A percentile compares a stretch with the other conserved stretches of the same genome.
Conservation (phyloP, 169 alveolate species). For the Cryptosporidium tyzzeri region DNA sequence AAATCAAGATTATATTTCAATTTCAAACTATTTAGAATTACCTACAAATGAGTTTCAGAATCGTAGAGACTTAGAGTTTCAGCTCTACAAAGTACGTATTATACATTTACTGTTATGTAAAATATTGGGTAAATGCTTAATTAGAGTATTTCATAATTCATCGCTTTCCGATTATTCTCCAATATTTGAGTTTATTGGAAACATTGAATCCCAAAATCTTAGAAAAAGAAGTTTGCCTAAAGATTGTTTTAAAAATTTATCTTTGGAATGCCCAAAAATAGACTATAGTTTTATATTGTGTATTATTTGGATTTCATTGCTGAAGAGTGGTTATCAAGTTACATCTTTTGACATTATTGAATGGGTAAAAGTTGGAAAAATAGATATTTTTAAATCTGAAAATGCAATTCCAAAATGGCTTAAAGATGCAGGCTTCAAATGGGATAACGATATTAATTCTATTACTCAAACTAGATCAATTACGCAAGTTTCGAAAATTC, state of each 20-base stretch:
- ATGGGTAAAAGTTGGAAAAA: slow-evolving; percentile 72
- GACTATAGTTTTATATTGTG: slow-evolving; percentile 48
- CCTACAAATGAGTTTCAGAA: not conserved
- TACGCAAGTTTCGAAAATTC: slow-evolving; percentile 55
- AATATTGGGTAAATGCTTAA: slow-evolving; percentile 1
- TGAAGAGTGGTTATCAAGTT: slow-evolving; percentile 55
- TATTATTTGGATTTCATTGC: slow-evolving; percentile 42
- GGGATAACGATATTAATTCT: slow-evolving; percentile 69
- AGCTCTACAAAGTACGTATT: slow-evolving; percentile 10
- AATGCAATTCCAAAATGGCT: slow-evolving; percentile 58
- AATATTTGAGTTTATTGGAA: not conserved
- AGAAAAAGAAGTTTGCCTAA: not conserved
- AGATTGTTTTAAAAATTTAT: not conserved
- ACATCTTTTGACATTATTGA: slow-evolving; percentile 61
- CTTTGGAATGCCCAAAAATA: slow-evolving; percentile 40
- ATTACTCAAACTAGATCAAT: slow-evolving; percentile 49
- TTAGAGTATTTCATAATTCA: not conserved
- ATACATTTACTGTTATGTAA: slow-evolving; percentile 13
- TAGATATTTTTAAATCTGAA: slow-evolving; percentile 59
- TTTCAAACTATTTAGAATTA: slow-evolving; percentile 1
- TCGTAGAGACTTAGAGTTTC: slow-evolving; percentile 14
- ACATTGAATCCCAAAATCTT: not conserved
- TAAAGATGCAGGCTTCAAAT: slow-evolving; percentile 70
- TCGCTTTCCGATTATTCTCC: slow-evolving; percentile 20
- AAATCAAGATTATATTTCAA: slow-evolving; percentile 12